Evolutionary conservation across 78 protist species (phyloP).

Genomic region (Anaeramoeba ignava): DNA sequence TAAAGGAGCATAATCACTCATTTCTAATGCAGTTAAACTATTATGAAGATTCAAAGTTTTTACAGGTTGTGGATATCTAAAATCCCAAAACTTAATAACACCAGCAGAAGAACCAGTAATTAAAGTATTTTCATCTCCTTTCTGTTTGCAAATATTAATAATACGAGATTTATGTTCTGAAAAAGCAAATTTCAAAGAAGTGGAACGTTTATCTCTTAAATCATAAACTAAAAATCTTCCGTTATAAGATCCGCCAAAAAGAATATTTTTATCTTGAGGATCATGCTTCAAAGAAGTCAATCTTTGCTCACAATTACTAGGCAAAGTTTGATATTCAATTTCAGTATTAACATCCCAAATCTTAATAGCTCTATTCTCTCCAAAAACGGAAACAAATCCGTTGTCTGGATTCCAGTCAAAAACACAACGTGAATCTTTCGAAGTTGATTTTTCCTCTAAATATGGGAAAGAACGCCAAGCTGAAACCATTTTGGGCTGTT

Average conservation of each 20-base stretch:
- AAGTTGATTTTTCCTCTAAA: not conserved
- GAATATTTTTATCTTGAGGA: not conserved
- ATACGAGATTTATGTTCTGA: not conserved
- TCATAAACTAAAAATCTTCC: not conserved
- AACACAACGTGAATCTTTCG: not conserved
- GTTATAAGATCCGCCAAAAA: not conserved
- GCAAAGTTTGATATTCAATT: not conserved
- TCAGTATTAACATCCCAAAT: not conserved
- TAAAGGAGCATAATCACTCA: too few species aligned
- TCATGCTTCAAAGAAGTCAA: not conserved
- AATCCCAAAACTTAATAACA: not conserved
- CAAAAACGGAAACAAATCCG: not conserved
- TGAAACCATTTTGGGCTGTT: not conserved
- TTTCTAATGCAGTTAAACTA: too few species aligned
- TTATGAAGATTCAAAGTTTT: not conserved
- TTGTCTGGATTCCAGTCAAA: not conserved
- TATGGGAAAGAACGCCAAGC: not conserved
- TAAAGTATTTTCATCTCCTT: not conserved
- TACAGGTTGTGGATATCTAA: not conserved
- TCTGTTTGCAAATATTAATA: not conserved
- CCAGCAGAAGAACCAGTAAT: not conserved
- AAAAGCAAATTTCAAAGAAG: not conserved
- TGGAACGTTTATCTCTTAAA: not conserved
- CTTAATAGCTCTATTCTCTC: not conserved
- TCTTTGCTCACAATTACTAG: not conserved